Conservation (phyloP, 2,329 filamentous ascomycete genomes). For the Didymella lethalis region DNA sequence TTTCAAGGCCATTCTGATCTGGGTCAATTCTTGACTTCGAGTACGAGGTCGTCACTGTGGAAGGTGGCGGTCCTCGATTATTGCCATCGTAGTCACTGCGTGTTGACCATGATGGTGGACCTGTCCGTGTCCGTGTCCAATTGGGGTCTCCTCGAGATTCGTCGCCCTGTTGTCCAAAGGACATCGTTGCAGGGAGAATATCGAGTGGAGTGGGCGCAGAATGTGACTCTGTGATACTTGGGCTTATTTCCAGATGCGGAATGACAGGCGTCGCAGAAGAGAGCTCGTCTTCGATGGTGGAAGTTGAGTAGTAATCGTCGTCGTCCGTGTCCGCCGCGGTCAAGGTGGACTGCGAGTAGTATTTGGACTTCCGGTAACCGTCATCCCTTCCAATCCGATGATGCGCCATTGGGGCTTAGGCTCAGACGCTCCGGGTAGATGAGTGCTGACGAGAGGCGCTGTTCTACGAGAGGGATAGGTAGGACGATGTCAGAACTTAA, state of each 20-base stretch:
- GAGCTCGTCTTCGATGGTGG: slow-evolving; percentile 5
- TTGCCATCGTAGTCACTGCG: neutral
- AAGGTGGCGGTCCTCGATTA: neutral
- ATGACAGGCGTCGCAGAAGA: slow-evolving; percentile 3
- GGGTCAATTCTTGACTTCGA: neutral
- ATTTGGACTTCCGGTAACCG: slow-evolving; percentile 1
- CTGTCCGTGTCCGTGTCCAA: no score
- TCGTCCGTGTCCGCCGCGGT: slow-evolving; percentile 16
- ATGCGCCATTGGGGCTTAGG: slow-evolving; percentile 30
- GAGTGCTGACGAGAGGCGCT: slow-evolving; percentile 31
- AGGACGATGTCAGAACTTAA: slow-evolving; percentile 27
- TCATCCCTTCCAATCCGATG: slow-evolving; percentile 13
- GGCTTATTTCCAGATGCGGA: neutral
- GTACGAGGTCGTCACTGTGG: neutral
- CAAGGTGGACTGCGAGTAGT: slow-evolving; percentile 1
- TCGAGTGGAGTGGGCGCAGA: neutral
- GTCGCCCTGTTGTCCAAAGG: neutral
- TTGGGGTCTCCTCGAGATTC: no score
- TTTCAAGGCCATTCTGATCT: neutral
- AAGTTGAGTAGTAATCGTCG: slow-evolving; percentile 1
- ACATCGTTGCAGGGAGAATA: neutral
- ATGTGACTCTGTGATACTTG: neutral
- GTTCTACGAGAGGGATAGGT: slow-evolving; percentile 16
- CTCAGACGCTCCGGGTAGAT: slow-evolving; percentile 18
- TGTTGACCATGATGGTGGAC: neutral